phyloP scores from a whole-genome alignment of 192 early-diverging fungal genomes.

The Bifiguratus adelaidae region DNA sequence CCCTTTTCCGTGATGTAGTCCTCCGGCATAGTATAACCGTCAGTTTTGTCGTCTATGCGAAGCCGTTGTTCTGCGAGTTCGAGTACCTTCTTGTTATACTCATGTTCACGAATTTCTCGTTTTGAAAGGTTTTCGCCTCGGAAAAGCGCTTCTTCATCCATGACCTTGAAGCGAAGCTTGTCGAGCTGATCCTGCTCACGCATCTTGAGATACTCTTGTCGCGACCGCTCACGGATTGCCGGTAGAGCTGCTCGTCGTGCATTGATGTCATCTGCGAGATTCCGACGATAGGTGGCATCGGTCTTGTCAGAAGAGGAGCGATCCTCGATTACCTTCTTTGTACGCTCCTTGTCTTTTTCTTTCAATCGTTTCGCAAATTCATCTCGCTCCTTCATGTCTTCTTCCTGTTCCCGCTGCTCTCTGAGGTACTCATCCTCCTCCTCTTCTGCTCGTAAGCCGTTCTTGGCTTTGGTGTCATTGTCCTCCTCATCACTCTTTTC shows the following conservation, averaged over 20 bases:
- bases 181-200: conserved; percentile 76
- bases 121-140: conserved; percentile 59
- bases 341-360: conserved; percentile 72
- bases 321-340: conserved; percentile 65
- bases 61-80: conserved; percentile 75
- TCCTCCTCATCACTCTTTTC: conserved; percentile 22
- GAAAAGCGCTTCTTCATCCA: conserved; percentile 85
- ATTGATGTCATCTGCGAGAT: conserved; percentile 75
- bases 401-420: conserved; percentile 35
- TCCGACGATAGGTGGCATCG: conserved; percentile 55
- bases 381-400: conserved; percentile 81
- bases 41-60: conserved; percentile 64
- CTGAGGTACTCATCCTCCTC: conserved; percentile 34
- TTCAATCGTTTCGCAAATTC: conserved; percentile 78
- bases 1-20: conserved; percentile 99
- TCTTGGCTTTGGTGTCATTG: conserved; percentile 8
- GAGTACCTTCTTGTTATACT: conserved; percentile 79
- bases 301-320: conserved; percentile 49
- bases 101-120: conserved; percentile 64
- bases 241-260: conserved; percentile 57
- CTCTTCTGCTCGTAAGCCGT: conserved; percentile 21
- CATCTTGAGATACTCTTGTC: conserved; percentile 83
- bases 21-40: conserved; percentile 82
- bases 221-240: conserved; percentile 74
- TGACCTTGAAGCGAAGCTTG: conserved; percentile 64